phyloP scores from a whole-genome alignment of 1,139 yeast species.

The Cylindricascospora bacillispora region DNA sequence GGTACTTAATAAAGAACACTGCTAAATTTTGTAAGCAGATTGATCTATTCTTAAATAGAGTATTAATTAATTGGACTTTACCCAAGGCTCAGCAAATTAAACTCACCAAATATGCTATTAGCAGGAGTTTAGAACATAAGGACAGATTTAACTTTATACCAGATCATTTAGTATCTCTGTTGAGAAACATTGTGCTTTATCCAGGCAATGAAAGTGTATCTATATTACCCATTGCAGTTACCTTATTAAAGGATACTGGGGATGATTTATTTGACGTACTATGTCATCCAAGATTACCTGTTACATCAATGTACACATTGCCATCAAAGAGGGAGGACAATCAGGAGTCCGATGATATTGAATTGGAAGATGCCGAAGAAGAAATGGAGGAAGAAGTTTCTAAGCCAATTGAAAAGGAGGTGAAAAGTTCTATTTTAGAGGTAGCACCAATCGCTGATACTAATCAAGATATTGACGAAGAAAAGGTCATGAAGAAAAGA shows the following conservation, averaged over 20 bases:
- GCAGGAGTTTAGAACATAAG: constrained; percentile 18
- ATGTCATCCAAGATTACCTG: constrained; percentile 71
- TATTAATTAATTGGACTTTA: constrained; percentile 38
- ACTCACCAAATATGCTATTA: constrained; percentile 44
- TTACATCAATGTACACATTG: constrained; percentile 17
- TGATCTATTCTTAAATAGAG: constrained; percentile 36
- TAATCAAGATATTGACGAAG: no score
- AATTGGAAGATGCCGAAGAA: constrained; percentile 17
- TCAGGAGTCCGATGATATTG: constrained; percentile 10
- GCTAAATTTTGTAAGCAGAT: constrained; percentile 29
- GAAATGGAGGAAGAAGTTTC: constrained; percentile 13
- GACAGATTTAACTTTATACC: constrained; percentile 19
- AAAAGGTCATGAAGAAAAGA: no score
- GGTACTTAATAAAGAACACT: constrained; percentile 38
- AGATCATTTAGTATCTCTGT: constrained; percentile 27
- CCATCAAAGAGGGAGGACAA: no score
- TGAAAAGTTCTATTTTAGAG: no score
- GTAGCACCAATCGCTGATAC: no score
- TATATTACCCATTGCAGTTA: constrained; percentile 58
- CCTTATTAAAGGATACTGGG: constrained; percentile 25
- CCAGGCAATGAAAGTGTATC: constrained; percentile 54
- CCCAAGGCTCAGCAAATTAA: constrained; percentile 54
- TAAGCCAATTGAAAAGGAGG: background rate
- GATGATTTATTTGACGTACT: constrained; percentile 42
- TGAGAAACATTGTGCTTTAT: constrained; percentile 43